A percentile compares a stretch with the other conserved stretches of the same genome.
Evolutionary conservation across 208 protist genomes (phyloP).

Genomic region (Balamuthia mandrillaris): DNA sequence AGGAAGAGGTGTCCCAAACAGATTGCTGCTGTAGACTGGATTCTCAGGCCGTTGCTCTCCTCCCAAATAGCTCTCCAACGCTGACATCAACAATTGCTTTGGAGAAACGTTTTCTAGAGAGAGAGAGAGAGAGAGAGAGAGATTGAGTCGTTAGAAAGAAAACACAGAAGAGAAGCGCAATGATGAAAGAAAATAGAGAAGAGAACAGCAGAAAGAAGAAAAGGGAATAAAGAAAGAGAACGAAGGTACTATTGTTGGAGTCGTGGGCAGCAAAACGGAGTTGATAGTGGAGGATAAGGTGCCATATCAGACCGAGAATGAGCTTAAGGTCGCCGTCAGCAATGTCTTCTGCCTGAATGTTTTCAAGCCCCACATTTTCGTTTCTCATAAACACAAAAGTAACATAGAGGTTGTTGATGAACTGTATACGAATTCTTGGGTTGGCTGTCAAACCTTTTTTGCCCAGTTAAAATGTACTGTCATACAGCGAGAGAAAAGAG

Average conservation of each 20-base stretch:
- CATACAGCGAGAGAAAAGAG: neutral
- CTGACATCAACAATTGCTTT: too few relatives aligned
- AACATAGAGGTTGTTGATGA: neutral
- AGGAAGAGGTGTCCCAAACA: neutral
- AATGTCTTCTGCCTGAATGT: conserved; percentile 25
- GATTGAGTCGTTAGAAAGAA: neutral
- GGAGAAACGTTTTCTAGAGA: neutral
- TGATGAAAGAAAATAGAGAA: neutral
- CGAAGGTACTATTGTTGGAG: neutral
- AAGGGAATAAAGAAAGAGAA: neutral
- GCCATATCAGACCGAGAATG: conserved; percentile 34
- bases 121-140: neutral
- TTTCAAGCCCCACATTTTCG: neutral
- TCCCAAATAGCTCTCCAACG: too few relatives aligned
- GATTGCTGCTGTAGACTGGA: neutral
- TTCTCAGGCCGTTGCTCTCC: too few relatives aligned
- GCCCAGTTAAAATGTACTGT: neutral
- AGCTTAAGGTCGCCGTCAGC: conserved; percentile 35
- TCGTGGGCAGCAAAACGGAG: neutral
- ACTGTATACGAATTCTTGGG: neutral
- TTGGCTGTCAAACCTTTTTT: neutral
- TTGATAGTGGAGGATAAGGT: conserved; percentile 35
- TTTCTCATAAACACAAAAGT: neutral
- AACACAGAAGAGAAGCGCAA: neutral
- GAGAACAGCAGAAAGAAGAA: neutral